Conservation (phyloP, 2,329 filamentous ascomycete genomes). For the Pestalotiopsis sp. region DNA sequence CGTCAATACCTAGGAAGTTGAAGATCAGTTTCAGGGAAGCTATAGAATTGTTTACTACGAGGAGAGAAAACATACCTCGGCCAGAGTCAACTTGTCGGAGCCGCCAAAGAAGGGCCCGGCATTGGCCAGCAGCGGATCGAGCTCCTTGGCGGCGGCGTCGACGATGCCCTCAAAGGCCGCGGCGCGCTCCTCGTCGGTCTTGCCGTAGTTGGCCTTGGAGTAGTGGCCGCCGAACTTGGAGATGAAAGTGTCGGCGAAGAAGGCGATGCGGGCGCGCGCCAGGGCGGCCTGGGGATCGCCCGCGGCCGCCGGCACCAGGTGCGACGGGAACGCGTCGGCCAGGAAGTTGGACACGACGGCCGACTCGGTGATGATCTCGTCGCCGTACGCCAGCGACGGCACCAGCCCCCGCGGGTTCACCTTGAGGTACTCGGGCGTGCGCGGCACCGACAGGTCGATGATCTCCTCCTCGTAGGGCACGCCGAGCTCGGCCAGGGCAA, state of each 20-base stretch:
- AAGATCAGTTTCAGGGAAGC: too few relatives aligned
- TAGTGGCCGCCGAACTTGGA: slow-evolving; percentile 55
- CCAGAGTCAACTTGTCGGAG: slow-evolving; percentile 67
- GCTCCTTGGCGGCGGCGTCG: slow-evolving; percentile 64
- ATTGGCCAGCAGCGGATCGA: slow-evolving; percentile 69
- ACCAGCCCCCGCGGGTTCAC: slow-evolving; percentile 82
- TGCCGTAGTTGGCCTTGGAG: slow-evolving; percentile 35
- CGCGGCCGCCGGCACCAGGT: slow-evolving; percentile 60
- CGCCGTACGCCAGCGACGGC: slow-evolving; percentile 68
- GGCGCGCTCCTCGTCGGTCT: slow-evolving; percentile 52
- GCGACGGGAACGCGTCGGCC: slow-evolving; percentile 69
- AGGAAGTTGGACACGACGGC: slow-evolving; percentile 73
- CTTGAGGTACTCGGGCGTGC: slow-evolving; percentile 73
- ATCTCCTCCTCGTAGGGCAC: slow-evolving; percentile 71
- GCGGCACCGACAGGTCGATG: slow-evolving; percentile 71
- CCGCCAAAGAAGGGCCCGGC: slow-evolving; percentile 67
- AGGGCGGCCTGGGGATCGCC: slow-evolving; percentile 58
- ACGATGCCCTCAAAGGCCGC: slow-evolving; percentile 54
- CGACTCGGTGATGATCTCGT: slow-evolving; percentile 73
- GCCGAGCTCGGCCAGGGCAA: slow-evolving; percentile 67
- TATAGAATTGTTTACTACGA: too few relatives aligned
- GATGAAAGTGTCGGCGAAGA: slow-evolving; percentile 74
- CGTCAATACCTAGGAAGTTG: slow-evolving; percentile 65
- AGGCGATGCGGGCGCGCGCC: slow-evolving; percentile 66
- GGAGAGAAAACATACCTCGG: slow-evolving; percentile 73